phyloP scores from a whole-genome alignment of 1,284 basidiomycete genomes.

The Cryptococcus sp. region DNA sequence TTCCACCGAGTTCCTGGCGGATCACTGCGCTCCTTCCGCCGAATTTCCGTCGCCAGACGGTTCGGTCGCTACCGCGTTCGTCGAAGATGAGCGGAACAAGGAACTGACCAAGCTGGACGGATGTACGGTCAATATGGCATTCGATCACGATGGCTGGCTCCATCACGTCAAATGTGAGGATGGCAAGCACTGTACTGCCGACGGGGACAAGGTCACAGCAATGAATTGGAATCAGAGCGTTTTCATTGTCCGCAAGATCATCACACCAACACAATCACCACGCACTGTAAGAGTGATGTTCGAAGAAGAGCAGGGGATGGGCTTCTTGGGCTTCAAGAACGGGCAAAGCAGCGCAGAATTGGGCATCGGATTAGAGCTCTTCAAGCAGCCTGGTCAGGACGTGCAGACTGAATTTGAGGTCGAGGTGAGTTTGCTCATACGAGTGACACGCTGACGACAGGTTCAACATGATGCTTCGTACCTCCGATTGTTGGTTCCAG shows the following conservation, averaged over 20 bases:
- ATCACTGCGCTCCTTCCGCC: constrained; percentile 32
- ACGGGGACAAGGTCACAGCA: constrained; percentile 34
- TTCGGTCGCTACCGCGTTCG: constrained; percentile 6
- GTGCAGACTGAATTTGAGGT: constrained; percentile 38
- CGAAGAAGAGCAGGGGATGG: constrained; percentile 44
- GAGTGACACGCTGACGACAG: constrained; percentile 13
- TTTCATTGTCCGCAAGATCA: constrained; percentile 30
- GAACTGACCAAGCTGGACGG: constrained; percentile 42
- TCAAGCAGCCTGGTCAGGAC: constrained; percentile 18
- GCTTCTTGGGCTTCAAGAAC: constrained; percentile 36
- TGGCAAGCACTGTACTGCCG: constrained; percentile 37
- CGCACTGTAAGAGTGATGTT: constrained; percentile 32
- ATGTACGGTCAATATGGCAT: constrained; percentile 49
- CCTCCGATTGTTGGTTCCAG: constrained; percentile 41
- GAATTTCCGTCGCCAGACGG: constrained; percentile 19
- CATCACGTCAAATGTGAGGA: constrained; percentile 50
- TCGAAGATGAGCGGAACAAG: constrained; percentile 43
- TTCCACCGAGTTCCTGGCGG: constrained; percentile 30
- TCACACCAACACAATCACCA: constrained; percentile 16
- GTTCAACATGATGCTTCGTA: constrained; percentile 37
- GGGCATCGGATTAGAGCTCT: constrained; percentile 35
- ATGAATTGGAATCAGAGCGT: constrained; percentile 47
- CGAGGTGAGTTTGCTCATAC: constrained; percentile 28
- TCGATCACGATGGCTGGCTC: constrained; percentile 43
- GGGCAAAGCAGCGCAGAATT: constrained; percentile 5